Percentiles rank a stretch among this genome's conserved stretches.
Conservation (phyloP, 768 basidiomycete genomes). For the Lentinula edodes region DNA sequence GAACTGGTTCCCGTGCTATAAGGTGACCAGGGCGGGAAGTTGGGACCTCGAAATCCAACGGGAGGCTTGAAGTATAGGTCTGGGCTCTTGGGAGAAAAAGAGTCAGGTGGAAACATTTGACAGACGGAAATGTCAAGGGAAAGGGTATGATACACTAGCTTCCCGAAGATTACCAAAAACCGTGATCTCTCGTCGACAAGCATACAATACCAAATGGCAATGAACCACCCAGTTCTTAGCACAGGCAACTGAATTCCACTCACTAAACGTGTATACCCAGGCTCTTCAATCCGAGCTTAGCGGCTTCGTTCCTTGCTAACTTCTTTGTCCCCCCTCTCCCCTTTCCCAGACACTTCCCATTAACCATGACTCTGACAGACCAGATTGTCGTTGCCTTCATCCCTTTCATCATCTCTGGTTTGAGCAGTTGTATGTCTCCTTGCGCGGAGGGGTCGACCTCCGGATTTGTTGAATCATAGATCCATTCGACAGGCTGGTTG, state of each 20-base stretch:
- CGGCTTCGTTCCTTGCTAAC: conserved; percentile 75
- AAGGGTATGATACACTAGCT: not conserved
- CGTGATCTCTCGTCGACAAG: not conserved
- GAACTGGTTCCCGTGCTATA: not conserved
- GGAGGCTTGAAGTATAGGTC: conserved; percentile 1
- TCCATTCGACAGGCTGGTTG: conserved; percentile 62
- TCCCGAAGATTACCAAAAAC: not conserved
- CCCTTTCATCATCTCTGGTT: conserved; percentile 24
- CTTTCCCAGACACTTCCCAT: conserved; percentile 51
- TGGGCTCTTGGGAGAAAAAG: not conserved
- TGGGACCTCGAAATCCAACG: not conserved
- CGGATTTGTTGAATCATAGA: conserved; percentile 41
- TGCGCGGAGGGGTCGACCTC: not conserved
- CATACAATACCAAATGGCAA: not conserved
- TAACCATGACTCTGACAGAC: conserved; percentile 60
- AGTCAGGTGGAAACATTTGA: not conserved
- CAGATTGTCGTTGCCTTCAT: conserved; percentile 73
- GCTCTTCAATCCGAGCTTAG: conserved; percentile 61
- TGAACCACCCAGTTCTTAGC: not conserved
- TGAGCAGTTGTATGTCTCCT: not conserved
- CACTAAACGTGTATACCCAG: conserved; percentile 53
- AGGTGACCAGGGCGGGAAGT: not conserved
- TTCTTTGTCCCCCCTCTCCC: conserved; percentile 76
- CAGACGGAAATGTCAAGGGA: not conserved
- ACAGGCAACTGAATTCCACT: conserved; percentile 18